phyloP scores from a whole-genome alignment of 73 alveolate species.

The Paramecium octaurelia region DNA sequence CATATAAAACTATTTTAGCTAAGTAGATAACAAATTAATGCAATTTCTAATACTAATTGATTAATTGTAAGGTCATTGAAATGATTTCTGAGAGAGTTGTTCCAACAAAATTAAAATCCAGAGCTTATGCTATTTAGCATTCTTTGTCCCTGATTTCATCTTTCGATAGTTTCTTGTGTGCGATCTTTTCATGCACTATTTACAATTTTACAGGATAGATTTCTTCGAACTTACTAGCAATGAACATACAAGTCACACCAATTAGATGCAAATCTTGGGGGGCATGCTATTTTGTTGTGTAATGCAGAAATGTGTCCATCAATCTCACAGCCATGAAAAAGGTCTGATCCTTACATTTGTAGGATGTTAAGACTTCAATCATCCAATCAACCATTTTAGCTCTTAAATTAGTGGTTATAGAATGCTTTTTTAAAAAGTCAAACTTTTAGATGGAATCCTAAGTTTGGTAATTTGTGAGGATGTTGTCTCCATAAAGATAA shows the following conservation, averaged over 20 bases:
- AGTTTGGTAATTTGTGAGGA: not conserved
- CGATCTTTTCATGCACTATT: conserved; percentile 59
- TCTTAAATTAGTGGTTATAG: conserved; percentile 72
- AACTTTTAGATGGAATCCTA: not conserved
- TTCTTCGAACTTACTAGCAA: conserved; percentile 82
- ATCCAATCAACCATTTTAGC: conserved; percentile 97
- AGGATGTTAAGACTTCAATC: conserved; percentile 89
- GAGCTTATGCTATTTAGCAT: not conserved
- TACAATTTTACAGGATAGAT: conserved; percentile 68
- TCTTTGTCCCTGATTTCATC: conserved; percentile 54
- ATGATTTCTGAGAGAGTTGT: conserved; percentile 43
- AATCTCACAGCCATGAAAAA: conserved; percentile 85
- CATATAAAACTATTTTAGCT: conserved; percentile 57
- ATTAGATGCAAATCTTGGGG: conserved; percentile 70
- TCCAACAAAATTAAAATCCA: conserved; percentile 44
- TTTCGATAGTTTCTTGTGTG: conserved; percentile 50
- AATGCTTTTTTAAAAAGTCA: conserved; percentile 65
- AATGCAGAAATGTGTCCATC: conserved; percentile 65
- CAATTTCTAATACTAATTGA: not conserved
- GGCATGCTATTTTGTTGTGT: conserved; percentile 5
- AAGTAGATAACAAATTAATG: conserved; percentile 6
- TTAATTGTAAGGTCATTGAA: not conserved
- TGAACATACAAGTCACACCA: conserved; percentile 78
- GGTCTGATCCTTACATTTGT: conserved; percentile 72
- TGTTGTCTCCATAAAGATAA: not conserved